Evolutionary conservation across 805 yeast species (phyloP), one percentile per base, ranked within the genome.

Genomic region (Kodamaea laetipori): DNA sequence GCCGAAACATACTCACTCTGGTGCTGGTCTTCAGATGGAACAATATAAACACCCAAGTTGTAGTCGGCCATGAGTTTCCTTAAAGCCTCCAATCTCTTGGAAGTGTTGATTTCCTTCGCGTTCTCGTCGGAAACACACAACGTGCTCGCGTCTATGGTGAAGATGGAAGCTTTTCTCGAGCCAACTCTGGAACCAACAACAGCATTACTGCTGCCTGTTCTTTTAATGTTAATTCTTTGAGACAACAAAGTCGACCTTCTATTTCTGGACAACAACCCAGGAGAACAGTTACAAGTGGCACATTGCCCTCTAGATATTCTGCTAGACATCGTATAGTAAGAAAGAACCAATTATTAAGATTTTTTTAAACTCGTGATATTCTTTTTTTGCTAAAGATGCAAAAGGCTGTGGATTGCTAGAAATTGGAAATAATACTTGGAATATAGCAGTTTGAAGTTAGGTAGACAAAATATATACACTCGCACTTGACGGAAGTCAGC

Each of bases 221-320:
- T 53, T 28, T 60, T 57, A 31, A 65, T 49, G 46, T 55, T 58
- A 35, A 67, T 51, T 37, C 44, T 46, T 23, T 46, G 50, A 46
- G 80, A 78, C 45, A 76, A 69, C 21, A 75, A 58, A 0, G 85
- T 73, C 13, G 85, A 73, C 53, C 87, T 70, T 53, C 83, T 74
- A 47, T 74, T 77, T 56, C 95, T 74, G 23, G 89, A 81, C 37
- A 86, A 63, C 34, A 86, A 67, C 3, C 95, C 95, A 4, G 94
- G 94, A 0, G 92, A 84, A 60, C 95, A 86, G 2, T 89, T 84
- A 67, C 95, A 86, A 66, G 86, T 81, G 37, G 77, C 72, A 60
- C 94, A 86, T 54, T 68, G 73, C 10, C 67, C 71, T 54, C 76
- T 62, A 10, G 64, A 49, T 6, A 41, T 37, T 36, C 45, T 41